Evolutionary conservation across 805 yeast genomes (phyloP).

Genomic region (Dipodascus geniculatus): DNA sequence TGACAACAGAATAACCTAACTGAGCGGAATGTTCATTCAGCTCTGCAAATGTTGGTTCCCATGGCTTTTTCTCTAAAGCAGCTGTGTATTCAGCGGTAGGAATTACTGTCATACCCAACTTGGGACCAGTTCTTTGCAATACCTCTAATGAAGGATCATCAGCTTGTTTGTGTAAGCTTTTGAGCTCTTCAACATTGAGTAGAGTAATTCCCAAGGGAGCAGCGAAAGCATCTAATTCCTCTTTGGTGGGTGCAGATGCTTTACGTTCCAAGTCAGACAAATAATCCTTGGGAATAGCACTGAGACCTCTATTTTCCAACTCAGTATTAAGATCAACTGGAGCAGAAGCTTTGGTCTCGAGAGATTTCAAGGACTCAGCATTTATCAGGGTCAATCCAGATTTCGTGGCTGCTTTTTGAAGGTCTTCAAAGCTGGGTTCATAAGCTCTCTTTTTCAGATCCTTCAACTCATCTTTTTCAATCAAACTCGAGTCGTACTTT

Average conservation of each 20-base stretch:
- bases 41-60: background rate
- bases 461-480: conserved; percentile 12
- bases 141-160: conserved; percentile 10
- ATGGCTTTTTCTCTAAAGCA: background rate
- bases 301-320: conserved; percentile 9
- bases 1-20: conserved; percentile 1
- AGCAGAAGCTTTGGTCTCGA: conserved; percentile 9
- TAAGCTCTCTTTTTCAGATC: conserved; percentile 9
- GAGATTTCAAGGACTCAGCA: conserved; percentile 11
- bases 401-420: conserved; percentile 4
- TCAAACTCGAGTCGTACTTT: conserved; percentile 7
- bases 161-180: conserved; percentile 7
- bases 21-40: conserved; percentile 3
- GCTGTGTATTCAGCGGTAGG: conserved; percentile 44
- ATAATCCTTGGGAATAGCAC: conserved; percentile 10
- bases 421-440: background rate
- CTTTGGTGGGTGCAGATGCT: conserved; percentile 17
- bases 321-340: conserved; percentile 1
- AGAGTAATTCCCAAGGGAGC: conserved; percentile 22
- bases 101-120: conserved; percentile 38
- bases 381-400: conserved; percentile 21
- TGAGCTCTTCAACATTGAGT: conserved; percentile 25
- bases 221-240: conserved; percentile 24
- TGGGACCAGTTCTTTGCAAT: conserved; percentile 1
- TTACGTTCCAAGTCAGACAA: conserved; percentile 13